Base-by-base conservation (phyloP, 1,139 yeast genomes). In the Pneumocystis wakefieldiae region DNA sequence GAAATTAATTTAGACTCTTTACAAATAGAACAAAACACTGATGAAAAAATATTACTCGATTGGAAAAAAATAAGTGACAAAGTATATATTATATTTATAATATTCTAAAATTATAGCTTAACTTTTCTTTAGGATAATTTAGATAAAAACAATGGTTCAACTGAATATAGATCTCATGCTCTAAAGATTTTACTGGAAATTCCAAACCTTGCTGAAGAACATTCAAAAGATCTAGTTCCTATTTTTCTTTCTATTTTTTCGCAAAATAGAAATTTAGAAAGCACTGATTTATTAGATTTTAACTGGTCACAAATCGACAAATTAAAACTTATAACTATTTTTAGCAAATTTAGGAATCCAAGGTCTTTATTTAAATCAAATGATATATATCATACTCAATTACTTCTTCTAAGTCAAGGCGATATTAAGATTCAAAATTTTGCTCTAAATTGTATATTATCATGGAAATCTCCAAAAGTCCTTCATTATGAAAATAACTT, bases 401-500 rank as follows among this genome's bases (percentile, higher is more conserved):
- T 87, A 64, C 76, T 76, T 29, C 75, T 87, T 59, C 75, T 92
- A 59, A 81, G 89, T 12, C 85, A 86, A 71, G 82, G 84, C 68
- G 81, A 80, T 62, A 71, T 80, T 0, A 82, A 81, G 14, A 79
- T 86, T 1, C 97, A 92, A 73, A 83, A 82, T 67, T 74, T 84
- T 59, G 94, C 97, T 0, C 76, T 92, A 62, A 81, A 82, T 65
- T 86, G 87, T 61, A 71, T 92, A n/a, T 74, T 89, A 59, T 83
- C 86, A 60, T 87, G 81, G 78, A 83, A 84, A 67, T 78, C 81
- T 64, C 79, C 81, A 1, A 76, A 78, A 1, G 75, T 88, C 41
- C 78, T 78, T 63, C 87, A 85, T 72, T 91, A 90, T 71, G 78
- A 79, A 66, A 96, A 87, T 67, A 85, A 85, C 68, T 76, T 94